Evolutionary conservation across 2,329 filamentous ascomycete genomes (phyloP).

Genomic region (Diaporthe humulicola): DNA sequence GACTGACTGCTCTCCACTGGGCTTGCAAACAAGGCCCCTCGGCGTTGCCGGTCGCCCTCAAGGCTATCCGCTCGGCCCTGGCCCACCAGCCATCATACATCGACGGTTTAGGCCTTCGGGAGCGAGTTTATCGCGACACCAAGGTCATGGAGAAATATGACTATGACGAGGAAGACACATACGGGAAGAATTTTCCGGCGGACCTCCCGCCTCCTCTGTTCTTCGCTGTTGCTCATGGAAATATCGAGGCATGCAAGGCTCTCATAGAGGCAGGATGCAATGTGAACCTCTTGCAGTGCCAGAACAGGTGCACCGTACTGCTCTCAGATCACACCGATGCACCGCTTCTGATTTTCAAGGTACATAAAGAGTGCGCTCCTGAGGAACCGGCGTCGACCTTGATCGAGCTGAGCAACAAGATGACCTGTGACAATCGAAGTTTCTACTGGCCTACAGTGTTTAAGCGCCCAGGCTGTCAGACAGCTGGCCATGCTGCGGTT

Average conservation of each 20-base stretch:
- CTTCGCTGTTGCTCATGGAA: not conserved
- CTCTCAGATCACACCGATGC: too few relatives aligned
- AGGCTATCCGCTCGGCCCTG: not conserved
- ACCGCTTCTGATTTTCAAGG: not conserved
- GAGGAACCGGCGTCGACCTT: too few relatives aligned
- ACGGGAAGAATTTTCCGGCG: not conserved
- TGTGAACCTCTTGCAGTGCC: not conserved
- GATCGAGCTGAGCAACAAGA: too few relatives aligned
- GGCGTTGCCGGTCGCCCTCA: not conserved
- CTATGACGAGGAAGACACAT: too few relatives aligned
- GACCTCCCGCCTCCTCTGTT: not conserved
- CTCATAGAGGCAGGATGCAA: not conserved
- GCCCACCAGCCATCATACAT: not conserved
- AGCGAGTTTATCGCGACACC: not conserved
- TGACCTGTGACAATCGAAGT: too few relatives aligned
- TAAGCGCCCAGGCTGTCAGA: not conserved
- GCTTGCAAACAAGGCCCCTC: not conserved
- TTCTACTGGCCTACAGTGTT: too few relatives aligned
- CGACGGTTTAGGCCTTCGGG: not conserved
- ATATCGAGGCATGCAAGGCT: not conserved
- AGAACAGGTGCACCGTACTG: not conserved
- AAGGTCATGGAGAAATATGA: too few relatives aligned
- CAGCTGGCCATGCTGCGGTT: not conserved
- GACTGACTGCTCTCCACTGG: not conserved
- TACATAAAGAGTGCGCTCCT: not conserved